These are phyloP conservation scores for Acorus gramineus DNA, from an alignment of 106 monocot genomes.

Conservation along the genomic window DNA sequence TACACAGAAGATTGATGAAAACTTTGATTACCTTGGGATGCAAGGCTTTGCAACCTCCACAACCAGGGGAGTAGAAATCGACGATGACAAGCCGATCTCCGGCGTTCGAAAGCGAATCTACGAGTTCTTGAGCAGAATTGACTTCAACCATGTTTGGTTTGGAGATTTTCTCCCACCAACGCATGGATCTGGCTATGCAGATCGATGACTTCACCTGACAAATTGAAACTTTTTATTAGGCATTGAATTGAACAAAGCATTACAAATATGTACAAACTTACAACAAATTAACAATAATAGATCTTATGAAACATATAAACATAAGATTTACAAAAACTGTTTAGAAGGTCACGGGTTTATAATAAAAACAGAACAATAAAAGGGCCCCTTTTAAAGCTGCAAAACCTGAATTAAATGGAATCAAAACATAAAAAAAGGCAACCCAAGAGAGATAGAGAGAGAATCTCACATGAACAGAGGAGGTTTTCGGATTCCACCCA, in stretches of 20 bases:
- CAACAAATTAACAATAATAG: not conserved
- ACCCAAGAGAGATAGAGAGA: too few species aligned
- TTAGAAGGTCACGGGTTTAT: too few species aligned
- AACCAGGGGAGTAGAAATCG: constrained; percentile 51
- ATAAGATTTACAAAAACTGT: too few species aligned
- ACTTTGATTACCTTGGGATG: constrained; percentile 48
- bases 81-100: constrained; percentile 45
- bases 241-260: not conserved
- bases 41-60: constrained; percentile 50
- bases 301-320: too few species aligned
- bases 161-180: constrained; percentile 39
- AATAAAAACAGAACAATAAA: too few species aligned
- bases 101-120: constrained; percentile 25
- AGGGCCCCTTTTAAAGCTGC: too few species aligned
- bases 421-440: too few species aligned
- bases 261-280: not conserved
- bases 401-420: too few species aligned
- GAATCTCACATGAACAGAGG: too few species aligned
- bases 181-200: constrained; percentile 9
- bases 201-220: constrained; percentile 7
- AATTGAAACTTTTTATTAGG: not conserved
- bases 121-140: constrained; percentile 32
- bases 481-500: too few species aligned
- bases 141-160: constrained; percentile 40
- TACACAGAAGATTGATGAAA: not conserved